Percentiles rank a stretch among this genome's conserved stretches.
These are phyloP conservation scores for Penicillium desertorum DNA, from an alignment of 495 filamentous ascomycete species.

Conservation along the genomic window DNA sequence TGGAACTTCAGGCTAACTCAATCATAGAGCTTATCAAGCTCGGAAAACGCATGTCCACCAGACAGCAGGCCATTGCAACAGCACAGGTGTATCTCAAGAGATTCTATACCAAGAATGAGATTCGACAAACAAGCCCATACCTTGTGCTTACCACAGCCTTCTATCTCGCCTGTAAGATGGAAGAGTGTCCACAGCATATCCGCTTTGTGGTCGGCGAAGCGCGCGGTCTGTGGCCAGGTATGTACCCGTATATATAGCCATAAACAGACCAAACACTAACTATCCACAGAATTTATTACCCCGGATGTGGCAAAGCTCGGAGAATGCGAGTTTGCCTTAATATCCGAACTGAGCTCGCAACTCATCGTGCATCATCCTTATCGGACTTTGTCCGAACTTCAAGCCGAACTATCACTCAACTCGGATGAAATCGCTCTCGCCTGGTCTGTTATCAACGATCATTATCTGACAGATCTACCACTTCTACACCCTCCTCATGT, in stretches of 20 bases:
- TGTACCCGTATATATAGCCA: conserved; percentile 10
- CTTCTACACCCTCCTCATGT: conserved; percentile 85
- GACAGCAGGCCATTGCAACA: conserved; percentile 92
- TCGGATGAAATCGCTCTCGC: conserved; percentile 77
- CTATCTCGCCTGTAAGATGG: conserved; percentile 98
- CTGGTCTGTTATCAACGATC: conserved; percentile 91
- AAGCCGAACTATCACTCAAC: conserved; percentile 64
- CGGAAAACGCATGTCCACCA: conserved; percentile 70
- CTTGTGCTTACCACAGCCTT: conserved; percentile 86
- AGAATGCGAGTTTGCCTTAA: conserved; percentile 94
- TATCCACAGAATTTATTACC: conserved; percentile 65
- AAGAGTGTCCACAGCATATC: conserved; percentile 97
- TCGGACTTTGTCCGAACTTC: conserved; percentile 75
- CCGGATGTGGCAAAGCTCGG: conserved; percentile 85
- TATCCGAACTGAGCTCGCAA: conserved; percentile 91
- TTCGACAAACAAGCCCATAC: conserved; percentile 91
- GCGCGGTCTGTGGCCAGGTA: conserved; percentile 82
- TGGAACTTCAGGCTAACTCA: conserved; percentile 8
- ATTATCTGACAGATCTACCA: conserved; percentile 91
- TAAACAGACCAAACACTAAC: conserved; percentile 16
- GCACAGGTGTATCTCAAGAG: conserved; percentile 92
- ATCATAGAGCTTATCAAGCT: conserved; percentile 69
- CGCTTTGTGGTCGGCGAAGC: conserved; percentile 82
- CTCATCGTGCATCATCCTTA: conserved; percentile 98
- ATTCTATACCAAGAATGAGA: conserved; percentile 89